These are phyloP conservation scores for Daedaleopsis sinensis DNA, from an alignment of 768 basidiomycete species.

Conservation along the genomic window DNA sequence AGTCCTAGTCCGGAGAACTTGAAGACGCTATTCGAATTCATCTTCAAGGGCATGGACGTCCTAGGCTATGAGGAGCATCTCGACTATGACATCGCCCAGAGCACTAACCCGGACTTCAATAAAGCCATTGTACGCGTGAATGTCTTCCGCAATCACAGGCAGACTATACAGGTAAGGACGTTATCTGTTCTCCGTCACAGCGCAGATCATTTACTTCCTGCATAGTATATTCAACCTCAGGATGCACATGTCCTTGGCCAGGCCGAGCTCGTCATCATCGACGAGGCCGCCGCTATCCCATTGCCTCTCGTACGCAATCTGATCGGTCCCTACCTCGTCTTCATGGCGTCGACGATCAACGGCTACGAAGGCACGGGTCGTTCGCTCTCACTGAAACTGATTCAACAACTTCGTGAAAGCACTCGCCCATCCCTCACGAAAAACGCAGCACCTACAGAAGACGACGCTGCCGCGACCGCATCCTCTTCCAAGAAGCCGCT, in stretches of 20 bases:
- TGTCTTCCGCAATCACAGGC: slow-evolving; percentile 88
- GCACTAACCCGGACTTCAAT: slow-evolving; percentile 92
- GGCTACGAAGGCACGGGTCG: slow-evolving; percentile 99
- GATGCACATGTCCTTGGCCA: slow-evolving; percentile 98
- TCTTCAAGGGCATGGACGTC: slow-evolving; percentile 95
- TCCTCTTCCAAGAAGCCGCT: slow-evolving; percentile 55
- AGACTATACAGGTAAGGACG: slow-evolving; percentile 85
- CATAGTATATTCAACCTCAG: slow-evolving; percentile 95
- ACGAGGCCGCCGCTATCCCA: slow-evolving; percentile 98
- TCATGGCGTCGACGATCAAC: slow-evolving; percentile 99
- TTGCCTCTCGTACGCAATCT: slow-evolving; percentile 94
- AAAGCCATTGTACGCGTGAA: slow-evolving; percentile 97
- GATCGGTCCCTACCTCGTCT: slow-evolving; percentile 95
- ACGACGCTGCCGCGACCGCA: slow-evolving; percentile 43
- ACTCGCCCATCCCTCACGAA: slow-evolving; percentile 80
- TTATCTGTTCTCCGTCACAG: background rate
- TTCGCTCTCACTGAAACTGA: slow-evolving; percentile 94
- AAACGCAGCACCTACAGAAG: slow-evolving; percentile 46
- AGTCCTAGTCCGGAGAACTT: slow-evolving; percentile 97
- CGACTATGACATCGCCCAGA: slow-evolving; percentile 95
- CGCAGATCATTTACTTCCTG: background rate
- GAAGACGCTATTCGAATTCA: slow-evolving; percentile 96
- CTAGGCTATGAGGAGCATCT: slow-evolving; percentile 97
- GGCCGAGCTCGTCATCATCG: slow-evolving; percentile 96
- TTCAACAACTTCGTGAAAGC: slow-evolving; percentile 94